These are phyloP conservation scores for Hortiboletus campestris DNA, from an alignment of 768 basidiomycete genomes.

Conservation along the genomic window DNA sequence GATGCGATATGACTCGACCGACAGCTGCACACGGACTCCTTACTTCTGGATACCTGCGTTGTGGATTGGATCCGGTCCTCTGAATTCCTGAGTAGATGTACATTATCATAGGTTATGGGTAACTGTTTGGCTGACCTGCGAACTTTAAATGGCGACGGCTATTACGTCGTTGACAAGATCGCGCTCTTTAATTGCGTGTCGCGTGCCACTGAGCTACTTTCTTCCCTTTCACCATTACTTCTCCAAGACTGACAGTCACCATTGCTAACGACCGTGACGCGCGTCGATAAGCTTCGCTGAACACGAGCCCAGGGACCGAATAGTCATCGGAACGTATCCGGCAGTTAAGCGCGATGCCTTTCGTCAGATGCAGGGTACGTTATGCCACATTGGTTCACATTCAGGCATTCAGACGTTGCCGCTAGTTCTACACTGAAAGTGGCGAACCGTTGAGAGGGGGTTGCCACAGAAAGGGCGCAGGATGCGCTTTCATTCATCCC, in stretches of 20 bases:
- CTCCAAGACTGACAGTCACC: background rate
- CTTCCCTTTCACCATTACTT: background rate
- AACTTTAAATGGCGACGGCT: background rate
- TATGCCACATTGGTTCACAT: conserved; percentile 1
- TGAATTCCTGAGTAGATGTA: conserved; percentile 16
- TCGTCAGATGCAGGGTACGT: conserved; percentile 25
- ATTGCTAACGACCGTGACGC: background rate
- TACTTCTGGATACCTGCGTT: conserved; percentile 11
- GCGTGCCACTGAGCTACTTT: conserved; percentile 2
- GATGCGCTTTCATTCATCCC: conserved; percentile 34
- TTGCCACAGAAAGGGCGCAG: conserved; percentile 19
- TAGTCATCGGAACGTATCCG: background rate
- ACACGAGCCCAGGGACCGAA: background rate
- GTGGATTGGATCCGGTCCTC: conserved; percentile 9
- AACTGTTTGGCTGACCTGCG: background rate
- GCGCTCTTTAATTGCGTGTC: background rate
- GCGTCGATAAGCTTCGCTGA: background rate
- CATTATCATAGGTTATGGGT: background rate
- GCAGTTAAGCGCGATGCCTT: conserved; percentile 19
- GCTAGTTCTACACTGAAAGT: conserved; percentile 30
- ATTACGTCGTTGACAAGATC: background rate
- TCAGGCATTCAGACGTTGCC: background rate
- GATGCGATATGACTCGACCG: conserved; percentile 27
- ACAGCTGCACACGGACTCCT: conserved; percentile 20
- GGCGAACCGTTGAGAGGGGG: conserved; percentile 29